Evolutionary conservation across 169 alveolate species (phyloP), one percentile per base, ranked within the genome.

Genomic region (Eimeria mitis): DNA sequence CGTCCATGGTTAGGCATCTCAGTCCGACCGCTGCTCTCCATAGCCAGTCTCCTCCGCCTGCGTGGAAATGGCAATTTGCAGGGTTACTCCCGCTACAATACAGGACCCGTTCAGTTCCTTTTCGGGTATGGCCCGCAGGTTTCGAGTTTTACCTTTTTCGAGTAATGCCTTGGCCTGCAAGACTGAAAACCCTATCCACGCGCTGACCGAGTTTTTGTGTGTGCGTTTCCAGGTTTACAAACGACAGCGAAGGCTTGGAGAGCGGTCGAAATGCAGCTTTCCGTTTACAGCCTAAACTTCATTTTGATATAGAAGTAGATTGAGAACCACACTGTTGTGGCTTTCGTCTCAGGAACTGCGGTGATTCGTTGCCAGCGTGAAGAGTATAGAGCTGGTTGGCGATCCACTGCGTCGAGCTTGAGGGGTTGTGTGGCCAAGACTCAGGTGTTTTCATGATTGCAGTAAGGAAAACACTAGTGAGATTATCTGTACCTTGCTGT

Each of bases 251-350:
- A 91, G 71, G 90, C 2, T 59, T 63, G 59, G 89, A 49, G 81
- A 59, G 81, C 59, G 92, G 61, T 9, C 78, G 49, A 8, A 78
- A 56, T 13, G 54, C 89, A 16, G 65, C 85, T 31, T 73, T 91
- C 84, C 88, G 95, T 28, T 7, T 91, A 73, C 95, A 91, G 84
- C 95, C 95, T 1, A 91, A 91, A 54, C 31, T 91, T 14, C 95
- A 91, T 14, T 54, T 91, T 28, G 95, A 91, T 44, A 59, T 91
- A 47, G 95, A 91, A 44, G 89, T 91, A 25, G 83, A 71, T 37
- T 89, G 78, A 89, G 16, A 40, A 16, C 3, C 88, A 28, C 88
- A 47, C 2, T 25, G 40, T 47, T 47, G 61, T 75, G 44, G 68
- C 47, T 31, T 40, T 13, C 44, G 85, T 25, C 25, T 68, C 54